phyloP scores from a whole-genome alignment of 164 flowering plant genomes.

The Vitis riparia region DNA sequence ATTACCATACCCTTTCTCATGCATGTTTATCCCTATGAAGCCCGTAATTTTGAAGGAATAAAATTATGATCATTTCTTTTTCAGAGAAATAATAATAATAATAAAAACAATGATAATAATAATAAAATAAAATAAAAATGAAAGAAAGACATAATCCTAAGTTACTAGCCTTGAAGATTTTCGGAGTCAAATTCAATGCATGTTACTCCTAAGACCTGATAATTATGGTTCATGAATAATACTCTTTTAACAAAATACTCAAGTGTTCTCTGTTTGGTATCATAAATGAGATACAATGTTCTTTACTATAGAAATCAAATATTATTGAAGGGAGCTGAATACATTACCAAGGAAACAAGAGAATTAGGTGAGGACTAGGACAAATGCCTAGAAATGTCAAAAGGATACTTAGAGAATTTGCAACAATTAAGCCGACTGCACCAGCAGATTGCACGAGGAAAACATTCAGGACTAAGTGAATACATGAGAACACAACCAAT shows the following conservation, averaged over 20 bases:
- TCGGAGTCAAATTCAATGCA: no score
- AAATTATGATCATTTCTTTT: no score
- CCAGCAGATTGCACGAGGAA: constrained; percentile 68
- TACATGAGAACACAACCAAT: constrained; percentile 68
- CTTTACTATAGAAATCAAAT: not conserved
- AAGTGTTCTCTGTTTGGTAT: not conserved
- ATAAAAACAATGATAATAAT: no score
- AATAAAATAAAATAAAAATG: no score
- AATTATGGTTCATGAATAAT: no score
- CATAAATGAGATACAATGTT: not conserved
- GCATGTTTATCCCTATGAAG: not conserved
- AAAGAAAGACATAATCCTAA: no score
- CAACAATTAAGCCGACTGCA: constrained; percentile 80
- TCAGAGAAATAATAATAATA: no score
- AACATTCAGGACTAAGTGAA: constrained; percentile 66
- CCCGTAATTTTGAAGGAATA: not conserved
- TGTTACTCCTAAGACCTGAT: no score
- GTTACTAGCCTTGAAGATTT: no score
- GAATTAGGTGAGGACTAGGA: not conserved
- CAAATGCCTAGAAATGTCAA: not conserved
- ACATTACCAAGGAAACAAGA: not conserved
- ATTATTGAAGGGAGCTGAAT: not conserved
- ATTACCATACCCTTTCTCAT: not conserved
- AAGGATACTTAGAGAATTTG: constrained; percentile 96
- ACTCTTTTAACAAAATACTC: not conserved